Evolutionary conservation across 441 rosid species (phyloP), one percentile per base, ranked within the genome.

Genomic region (Croton laevigatus): DNA sequence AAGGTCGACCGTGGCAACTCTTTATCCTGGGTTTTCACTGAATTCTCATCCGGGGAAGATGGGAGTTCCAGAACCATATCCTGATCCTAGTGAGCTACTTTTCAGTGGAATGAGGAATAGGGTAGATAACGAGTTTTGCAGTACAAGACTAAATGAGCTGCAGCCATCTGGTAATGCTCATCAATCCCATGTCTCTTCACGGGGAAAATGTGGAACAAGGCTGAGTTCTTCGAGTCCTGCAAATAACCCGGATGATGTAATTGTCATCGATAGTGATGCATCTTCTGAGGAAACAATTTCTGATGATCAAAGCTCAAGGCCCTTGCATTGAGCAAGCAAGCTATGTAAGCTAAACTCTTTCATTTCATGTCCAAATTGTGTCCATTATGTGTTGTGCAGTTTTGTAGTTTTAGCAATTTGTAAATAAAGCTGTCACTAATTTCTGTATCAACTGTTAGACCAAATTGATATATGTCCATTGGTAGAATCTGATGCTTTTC

Each of bases 261-360:
- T 81, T 32, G 46, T 80, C 62, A 80, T 79, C 36, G 71, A 78
- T 54, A 78, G 83, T 5, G 85, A 81, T 70, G 83, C 87, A 52
- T 84, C 87, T 63, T 84, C 87, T 16, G 87, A 84, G 74, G 87
- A 81, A 80, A 84, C 87, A 27, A 80, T 84, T 69, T 84, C 87
- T 13, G 87, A 84, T 74, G 85, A 80, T 73, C 78, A 59, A 34
- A 52, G 54, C 49, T 63, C 53, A 3, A 71, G 73, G 72, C 70
- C 62, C 49, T 70, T 62, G 60, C 42, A 14, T 49, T 27, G 12
- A 45, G 69, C 38, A 59, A 45, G 17, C 42, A 59, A 45, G 17
- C 42, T 44, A 1, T 65, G 65, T 37, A 34, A 44, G 52, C 12
- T 5, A 54, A 46, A 49, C 57, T 16, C 49, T 12, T 2, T 45